Conservation (phyloP, 805 yeast species). For the Pichia nanzhaoensis region DNA sequence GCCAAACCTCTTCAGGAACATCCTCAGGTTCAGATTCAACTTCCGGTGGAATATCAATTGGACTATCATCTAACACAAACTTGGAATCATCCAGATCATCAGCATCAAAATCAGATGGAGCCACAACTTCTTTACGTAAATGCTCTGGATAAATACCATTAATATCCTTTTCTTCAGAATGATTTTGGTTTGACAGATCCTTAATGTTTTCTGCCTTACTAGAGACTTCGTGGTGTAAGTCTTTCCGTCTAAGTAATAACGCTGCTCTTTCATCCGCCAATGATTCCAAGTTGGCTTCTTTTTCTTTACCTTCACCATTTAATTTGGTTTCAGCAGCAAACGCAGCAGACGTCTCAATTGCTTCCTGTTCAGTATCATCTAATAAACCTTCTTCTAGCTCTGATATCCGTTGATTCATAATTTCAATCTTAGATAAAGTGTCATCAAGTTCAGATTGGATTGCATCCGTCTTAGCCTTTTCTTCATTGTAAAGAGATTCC, state of each 20-base stretch:
- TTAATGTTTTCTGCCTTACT: conserved; percentile 32
- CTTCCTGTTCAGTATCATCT: conserved; percentile 13
- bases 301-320: conserved; percentile 6
- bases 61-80: conserved; percentile 23
- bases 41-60: conserved; percentile 25
- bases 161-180: conserved; percentile 39
- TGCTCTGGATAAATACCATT: conserved; percentile 48
- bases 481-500: conserved; percentile 39
- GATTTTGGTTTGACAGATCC: conserved; percentile 31
- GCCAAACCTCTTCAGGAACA: conserved; percentile 19
- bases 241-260: conserved; percentile 37
- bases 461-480: conserved; percentile 38
- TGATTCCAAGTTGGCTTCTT: conserved; percentile 23
- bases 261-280: conserved; percentile 25
- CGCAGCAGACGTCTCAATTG: conserved; percentile 26
- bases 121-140: conserved; percentile 31
- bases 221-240: conserved; percentile 36
- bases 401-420: conserved; percentile 36
- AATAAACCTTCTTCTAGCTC: conserved; percentile 31
- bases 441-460: conserved; percentile 37
- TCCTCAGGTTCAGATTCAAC: conserved; percentile 23
- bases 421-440: conserved; percentile 38
- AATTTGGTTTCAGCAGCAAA: conserved; percentile 20
- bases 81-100: conserved; percentile 25
- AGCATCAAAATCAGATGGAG: conserved; percentile 23